Conservation (phyloP, 2,329 filamentous ascomycete species). For the Penicillium rolfsii region DNA sequence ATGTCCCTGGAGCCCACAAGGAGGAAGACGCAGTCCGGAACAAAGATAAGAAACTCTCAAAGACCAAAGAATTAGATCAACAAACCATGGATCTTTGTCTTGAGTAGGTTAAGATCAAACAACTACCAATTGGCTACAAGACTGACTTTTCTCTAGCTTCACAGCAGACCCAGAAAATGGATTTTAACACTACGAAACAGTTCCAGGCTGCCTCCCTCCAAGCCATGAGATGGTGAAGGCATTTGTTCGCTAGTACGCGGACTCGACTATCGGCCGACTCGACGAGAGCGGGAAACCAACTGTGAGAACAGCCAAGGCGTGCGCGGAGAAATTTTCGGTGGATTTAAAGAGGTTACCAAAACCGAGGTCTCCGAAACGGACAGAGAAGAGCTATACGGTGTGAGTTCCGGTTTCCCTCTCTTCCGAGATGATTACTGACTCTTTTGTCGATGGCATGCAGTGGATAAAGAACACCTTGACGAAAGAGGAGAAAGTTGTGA, state of each 20-base stretch:
- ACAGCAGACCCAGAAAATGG: not conserved
- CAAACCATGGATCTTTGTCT: not conserved
- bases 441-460: no score
- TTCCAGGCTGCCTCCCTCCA: not conserved
- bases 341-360: not conserved
- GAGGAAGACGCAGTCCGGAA: not conserved
- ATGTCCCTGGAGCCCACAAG: not conserved
- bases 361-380: no score
- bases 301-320: not conserved
- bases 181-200: not conserved
- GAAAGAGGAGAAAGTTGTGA: no score
- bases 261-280: not conserved
- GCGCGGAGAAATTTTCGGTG: not conserved
- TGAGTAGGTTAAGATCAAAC: not conserved
- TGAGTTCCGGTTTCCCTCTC: no score
- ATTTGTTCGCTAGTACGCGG: not conserved
- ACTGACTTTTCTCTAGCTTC: not conserved
- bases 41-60: not conserved
- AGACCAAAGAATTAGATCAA: not conserved
- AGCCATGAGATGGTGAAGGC: not conserved
- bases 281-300: not conserved
- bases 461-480: no score
- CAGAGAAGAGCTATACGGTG: no score
- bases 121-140: no score
- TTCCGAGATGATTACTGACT: no score